Percentiles rank a stretch among this genome's conserved stretches.
These are phyloP conservation scores for Globisporangium recalcitrans DNA, from an alignment of 352 stramenopile genomes.

Conservation along the genomic window DNA sequence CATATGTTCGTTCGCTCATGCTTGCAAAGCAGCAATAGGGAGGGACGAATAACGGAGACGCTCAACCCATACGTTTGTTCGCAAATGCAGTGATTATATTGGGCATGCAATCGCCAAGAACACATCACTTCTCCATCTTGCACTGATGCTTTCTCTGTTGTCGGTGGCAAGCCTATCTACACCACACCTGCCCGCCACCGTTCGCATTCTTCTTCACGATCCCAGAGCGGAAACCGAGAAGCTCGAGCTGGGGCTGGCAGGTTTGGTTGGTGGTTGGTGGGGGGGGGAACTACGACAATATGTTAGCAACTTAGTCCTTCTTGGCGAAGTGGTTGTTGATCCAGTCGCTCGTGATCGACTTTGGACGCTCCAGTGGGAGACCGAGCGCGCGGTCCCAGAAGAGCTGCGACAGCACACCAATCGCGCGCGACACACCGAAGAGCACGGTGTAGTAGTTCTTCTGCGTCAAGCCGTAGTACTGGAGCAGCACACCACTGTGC, in stretches of 20 bases:
- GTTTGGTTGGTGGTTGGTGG: neutral
- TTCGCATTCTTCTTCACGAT: neutral
- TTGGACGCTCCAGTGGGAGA: slow-evolving; percentile 97
- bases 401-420: slow-evolving; percentile 97
- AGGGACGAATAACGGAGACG: neutral
- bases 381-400: slow-evolving; percentile 97
- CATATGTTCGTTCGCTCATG: neutral
- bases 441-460: slow-evolving; percentile 99
- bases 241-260: neutral
- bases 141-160: too few species aligned
- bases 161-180: neutral
- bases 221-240: neutral
- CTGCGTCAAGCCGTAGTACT: slow-evolving; percentile 99
- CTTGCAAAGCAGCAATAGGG: too few species aligned
- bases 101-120: neutral
- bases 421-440: slow-evolving; percentile 97
- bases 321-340: slow-evolving; percentile 94
- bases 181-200: neutral
- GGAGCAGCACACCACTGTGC: slow-evolving; percentile 97
- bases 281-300: slow-evolving; percentile 9
- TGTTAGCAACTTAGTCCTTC: slow-evolving; percentile 48
- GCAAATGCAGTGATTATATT: slow-evolving; percentile 1
- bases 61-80: neutral
- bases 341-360: slow-evolving; percentile 98
- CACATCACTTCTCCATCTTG: neutral